These are phyloP conservation scores for Thuja plicata DNA, from an alignment of 83 land plant genomes.

Conservation along the genomic window DNA sequence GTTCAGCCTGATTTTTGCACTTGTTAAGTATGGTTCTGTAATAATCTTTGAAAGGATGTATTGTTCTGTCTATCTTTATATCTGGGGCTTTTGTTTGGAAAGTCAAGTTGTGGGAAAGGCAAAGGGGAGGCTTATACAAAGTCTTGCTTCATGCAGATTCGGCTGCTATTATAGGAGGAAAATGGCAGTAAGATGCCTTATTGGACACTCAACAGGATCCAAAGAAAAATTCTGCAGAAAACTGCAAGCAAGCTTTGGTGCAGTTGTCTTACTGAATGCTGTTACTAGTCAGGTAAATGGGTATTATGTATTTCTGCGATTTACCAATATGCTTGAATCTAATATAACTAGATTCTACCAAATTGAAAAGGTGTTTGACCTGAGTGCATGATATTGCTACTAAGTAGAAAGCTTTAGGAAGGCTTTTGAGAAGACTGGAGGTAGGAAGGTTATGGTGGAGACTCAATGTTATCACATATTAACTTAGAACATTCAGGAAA, in stretches of 20 bases:
- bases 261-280: constrained; percentile 9
- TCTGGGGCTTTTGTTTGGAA: background rate
- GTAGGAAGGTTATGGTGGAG: background rate
- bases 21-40: background rate
- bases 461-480: background rate
- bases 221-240: background rate
- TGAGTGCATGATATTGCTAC: background rate
- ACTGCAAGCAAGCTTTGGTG: constrained; percentile 6
- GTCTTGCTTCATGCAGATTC: constrained; percentile 1
- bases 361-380: background rate
- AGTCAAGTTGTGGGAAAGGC: background rate
- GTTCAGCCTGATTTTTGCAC: background rate
- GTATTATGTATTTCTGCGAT: background rate
- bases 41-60: background rate
- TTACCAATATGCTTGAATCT: constrained; percentile 4
- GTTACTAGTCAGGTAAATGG: constrained; percentile 8
- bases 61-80: background rate
- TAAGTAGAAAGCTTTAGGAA: background rate
- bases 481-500: background rate
- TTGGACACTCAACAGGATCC: background rate
- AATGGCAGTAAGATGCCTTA: background rate
- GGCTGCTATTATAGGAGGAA: background rate
- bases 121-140: background rate
- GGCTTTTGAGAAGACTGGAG: background rate
- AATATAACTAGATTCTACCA: background rate